These are phyloP conservation scores for Glarea lozoyensis DNA, from an alignment of 495 filamentous ascomycete genomes.

Conservation along the genomic window DNA sequence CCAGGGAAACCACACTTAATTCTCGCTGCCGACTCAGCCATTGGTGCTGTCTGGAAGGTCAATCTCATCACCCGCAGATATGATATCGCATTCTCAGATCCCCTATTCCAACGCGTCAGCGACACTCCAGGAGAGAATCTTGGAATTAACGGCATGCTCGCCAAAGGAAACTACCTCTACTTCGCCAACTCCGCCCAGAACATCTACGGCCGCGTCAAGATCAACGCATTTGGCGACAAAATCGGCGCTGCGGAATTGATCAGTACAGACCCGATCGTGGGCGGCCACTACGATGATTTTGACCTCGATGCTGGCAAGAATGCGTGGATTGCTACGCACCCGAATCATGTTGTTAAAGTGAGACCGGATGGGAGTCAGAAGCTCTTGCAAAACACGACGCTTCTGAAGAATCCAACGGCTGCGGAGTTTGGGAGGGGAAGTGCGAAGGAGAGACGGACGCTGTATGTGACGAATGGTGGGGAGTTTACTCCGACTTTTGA, in stretches of 20 bases:
- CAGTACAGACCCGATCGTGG: conserved; percentile 7
- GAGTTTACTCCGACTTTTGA: conserved; percentile 6
- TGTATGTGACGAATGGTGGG: conserved; percentile 20
- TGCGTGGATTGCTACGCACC: conserved; percentile 24
- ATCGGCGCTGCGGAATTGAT: conserved; percentile 19
- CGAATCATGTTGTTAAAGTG: conserved; percentile 22
- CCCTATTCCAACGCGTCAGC: background rate
- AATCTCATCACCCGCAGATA: conserved; percentile 18
- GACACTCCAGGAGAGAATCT: conserved; percentile 17
- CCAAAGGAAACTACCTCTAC: conserved; percentile 23
- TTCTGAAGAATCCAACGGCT: conserved; percentile 22
- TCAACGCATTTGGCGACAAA: conserved; percentile 14
- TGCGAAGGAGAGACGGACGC: conserved; percentile 11
- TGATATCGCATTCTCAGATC: conserved; percentile 15
- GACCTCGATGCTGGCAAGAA: conserved; percentile 19
- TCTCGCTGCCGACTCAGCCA: conserved; percentile 27
- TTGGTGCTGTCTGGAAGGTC: conserved; percentile 27
- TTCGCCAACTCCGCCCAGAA: conserved; percentile 34
- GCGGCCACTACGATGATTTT: conserved; percentile 30
- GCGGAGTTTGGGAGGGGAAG: conserved; percentile 23
- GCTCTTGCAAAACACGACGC: conserved; percentile 21
- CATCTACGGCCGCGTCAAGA: conserved; percentile 23
- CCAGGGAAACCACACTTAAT: conserved; percentile 8
- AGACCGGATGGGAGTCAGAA: conserved; percentile 13
- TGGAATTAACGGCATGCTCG: conserved; percentile 35